Percentiles rank a stretch among this genome's conserved stretches.
Evolutionary conservation across 345 rosid genomes (phyloP).

Genomic region (Raphanus raphanistrum): DNA sequence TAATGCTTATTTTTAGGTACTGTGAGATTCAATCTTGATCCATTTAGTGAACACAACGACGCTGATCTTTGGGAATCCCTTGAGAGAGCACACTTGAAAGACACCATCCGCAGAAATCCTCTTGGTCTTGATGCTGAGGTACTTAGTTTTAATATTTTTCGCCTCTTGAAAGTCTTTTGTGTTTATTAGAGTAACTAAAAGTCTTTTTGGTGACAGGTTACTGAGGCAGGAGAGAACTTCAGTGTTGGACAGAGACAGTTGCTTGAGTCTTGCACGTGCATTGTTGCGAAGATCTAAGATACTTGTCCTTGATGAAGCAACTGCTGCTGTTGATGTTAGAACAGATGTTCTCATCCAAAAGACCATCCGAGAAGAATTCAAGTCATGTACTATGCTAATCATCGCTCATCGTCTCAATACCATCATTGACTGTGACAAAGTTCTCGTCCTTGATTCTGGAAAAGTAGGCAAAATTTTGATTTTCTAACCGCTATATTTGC

Average conservation of each 20-base stretch:
- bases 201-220: conserved; percentile 54
- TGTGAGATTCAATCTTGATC: conserved; percentile 96
- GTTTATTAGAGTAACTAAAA: conserved; percentile 12
- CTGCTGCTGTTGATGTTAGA: conserved; percentile 99
- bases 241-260: conserved; percentile 98
- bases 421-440: conserved; percentile 87
- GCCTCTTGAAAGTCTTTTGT: not conserved
- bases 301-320: conserved; percentile 98
- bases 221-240: conserved; percentile 96
- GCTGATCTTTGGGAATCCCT: conserved; percentile 98
- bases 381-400: conserved; percentile 91
- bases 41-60: conserved; percentile 94
- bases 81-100: conserved; percentile 96
- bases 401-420: conserved; percentile 98
- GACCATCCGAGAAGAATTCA: conserved; percentile 96
- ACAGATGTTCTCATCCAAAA: conserved; percentile 98
- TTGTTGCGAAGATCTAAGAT: conserved; percentile 93
- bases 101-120: conserved; percentile 79
- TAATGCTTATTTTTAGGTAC: conserved; percentile 51
- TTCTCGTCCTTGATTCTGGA: conserved; percentile 92
- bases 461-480: conserved; percentile 46
- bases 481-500: not conserved
- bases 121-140: conserved; percentile 94
- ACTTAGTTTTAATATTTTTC: conserved; percentile 18
- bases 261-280: conserved; percentile 97